Evolutionary conservation across 768 basidiomycete genomes (phyloP).

Genomic region (Hygrophorus russula): DNA sequence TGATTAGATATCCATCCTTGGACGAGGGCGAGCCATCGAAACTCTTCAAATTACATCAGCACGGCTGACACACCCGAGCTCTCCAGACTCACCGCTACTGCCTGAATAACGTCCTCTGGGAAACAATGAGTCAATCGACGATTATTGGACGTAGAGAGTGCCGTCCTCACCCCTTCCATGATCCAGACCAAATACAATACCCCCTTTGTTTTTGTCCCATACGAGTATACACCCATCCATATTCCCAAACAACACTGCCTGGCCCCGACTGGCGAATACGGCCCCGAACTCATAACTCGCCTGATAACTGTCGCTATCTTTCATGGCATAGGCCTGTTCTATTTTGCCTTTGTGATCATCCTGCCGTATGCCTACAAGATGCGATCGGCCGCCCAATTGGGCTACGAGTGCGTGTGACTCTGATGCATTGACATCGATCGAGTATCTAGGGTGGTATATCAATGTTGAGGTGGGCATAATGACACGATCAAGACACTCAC

Average conservation of each 20-base stretch:
- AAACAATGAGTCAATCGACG: slow-evolving; percentile 9
- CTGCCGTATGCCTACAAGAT: slow-evolving; percentile 38
- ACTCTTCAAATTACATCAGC: slow-evolving; percentile 16
- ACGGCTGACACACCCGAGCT: background rate
- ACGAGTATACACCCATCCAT: slow-evolving; percentile 44
- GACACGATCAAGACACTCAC: slow-evolving; percentile 24
- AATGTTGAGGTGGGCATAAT: background rate
- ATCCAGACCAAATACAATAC: slow-evolving; percentile 46
- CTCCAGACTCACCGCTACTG: slow-evolving; percentile 27
- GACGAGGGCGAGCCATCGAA: slow-evolving; percentile 31
- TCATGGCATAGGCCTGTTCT: slow-evolving; percentile 39
- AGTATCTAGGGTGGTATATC: background rate
- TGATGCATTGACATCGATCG: slow-evolving; percentile 36
- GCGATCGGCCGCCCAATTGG: slow-evolving; percentile 36
- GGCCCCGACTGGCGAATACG: slow-evolving; percentile 40
- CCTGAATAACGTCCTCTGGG: slow-evolving; percentile 28
- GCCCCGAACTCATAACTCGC: slow-evolving; percentile 28
- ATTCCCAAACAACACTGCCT: slow-evolving; percentile 45
- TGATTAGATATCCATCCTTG: slow-evolving; percentile 35
- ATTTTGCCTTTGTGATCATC: slow-evolving; percentile 40
- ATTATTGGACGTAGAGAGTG: slow-evolving; percentile 5
- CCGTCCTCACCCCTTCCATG: slow-evolving; percentile 42
- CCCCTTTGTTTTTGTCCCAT: slow-evolving; percentile 49
- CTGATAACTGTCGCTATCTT: slow-evolving; percentile 25
- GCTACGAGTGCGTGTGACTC: slow-evolving; percentile 44